Evolutionary conservation across 1,284 basidiomycete genomes (phyloP), one percentile per base, ranked within the genome.

Genomic region (Ganoderma sinense): DNA sequence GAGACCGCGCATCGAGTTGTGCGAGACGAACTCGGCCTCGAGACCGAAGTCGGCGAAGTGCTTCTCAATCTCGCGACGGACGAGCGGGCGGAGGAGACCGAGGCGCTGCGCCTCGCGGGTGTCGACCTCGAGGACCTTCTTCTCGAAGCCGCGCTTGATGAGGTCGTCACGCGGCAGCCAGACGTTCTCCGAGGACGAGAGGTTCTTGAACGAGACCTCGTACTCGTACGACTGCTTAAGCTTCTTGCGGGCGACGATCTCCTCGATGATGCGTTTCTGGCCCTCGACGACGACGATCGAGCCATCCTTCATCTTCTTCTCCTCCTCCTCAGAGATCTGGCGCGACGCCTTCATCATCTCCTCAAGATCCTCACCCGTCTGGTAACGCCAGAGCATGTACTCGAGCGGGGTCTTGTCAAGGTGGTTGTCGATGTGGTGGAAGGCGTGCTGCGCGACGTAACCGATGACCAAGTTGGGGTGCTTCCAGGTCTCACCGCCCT

Each of bases 351-450:
- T 98, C 85, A 84, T 85, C 89, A 98, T 91, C 87, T 98, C 97
- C 86, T 98, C 97, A 80, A 98, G 84, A 88, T 98, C 97, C 84
- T 98, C 97, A 83, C 97, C 97, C 71, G 97, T 98, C 90, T 98
- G 97, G 91, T 98, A 98, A 86, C 97, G 96, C 95, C 96, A 97
- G 76, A 98, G 87, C 94, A 98, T 96, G 91, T 98, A 98, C 86
- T 98, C 95, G 78, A 98, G 93, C 68, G 97, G 95, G 45, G 97
- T 98, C 89, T 97, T 97, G 90, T 98, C 97, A 81, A 98, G 94
- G 82, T 98, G 97, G 83, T 96, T 86, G 83, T 98, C 97, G 79
- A 98, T 98, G 84, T 98, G 97, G 89, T 98, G 96, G 95, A 97
- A 98, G 75, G 97, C 97, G 85, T 98, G 97, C 85, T 98, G 97